A percentile compares a stretch with the other conserved stretches of the same genome.
Evolutionary conservation across 495 filamentous ascomycete genomes (phyloP).

Genomic region (Staphylotrichum longicolle): DNA sequence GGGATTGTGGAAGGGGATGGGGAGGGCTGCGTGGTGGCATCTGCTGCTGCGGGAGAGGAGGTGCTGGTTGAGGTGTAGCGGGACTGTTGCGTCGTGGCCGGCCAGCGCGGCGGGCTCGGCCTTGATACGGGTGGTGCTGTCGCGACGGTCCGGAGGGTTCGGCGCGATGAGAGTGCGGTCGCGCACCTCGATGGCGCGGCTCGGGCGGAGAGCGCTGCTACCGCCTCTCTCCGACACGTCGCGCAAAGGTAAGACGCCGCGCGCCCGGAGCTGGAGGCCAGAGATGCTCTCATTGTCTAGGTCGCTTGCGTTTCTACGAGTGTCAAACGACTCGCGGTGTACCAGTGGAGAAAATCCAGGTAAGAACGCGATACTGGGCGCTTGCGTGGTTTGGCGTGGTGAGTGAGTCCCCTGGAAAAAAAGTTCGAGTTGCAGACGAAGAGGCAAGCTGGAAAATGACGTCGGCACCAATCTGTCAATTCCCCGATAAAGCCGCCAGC

Average conservation of each 20-base stretch:
- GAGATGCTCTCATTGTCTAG: conserved; percentile 23
- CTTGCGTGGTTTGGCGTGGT: too few relatives aligned
- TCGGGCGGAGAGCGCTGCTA: neutral
- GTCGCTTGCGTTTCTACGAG: neutral
- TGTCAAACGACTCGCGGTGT: neutral
- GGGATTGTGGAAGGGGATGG: conserved; percentile 18
- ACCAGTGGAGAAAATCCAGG: too few relatives aligned
- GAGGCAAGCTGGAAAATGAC: conserved; percentile 15
- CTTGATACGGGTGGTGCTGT: neutral
- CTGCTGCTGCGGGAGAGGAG: conserved; percentile 1
- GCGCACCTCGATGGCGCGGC: conserved; percentile 13
- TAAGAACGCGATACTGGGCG: too few relatives aligned
- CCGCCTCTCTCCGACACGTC: conserved; percentile 27
- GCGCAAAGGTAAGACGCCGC: conserved; percentile 27
- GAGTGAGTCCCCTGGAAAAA: neutral
- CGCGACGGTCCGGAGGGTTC: neutral
- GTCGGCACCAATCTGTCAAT: conserved; percentile 5
- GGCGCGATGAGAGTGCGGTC: conserved; percentile 6
- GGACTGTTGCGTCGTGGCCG: conserved; percentile 2
- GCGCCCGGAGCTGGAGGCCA: conserved; percentile 21
- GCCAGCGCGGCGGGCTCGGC: conserved; percentile 1
- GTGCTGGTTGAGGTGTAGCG: conserved; percentile 10
- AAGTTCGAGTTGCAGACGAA: neutral
- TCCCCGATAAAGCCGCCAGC: conserved; percentile 8
- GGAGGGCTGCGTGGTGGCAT: neutral